These are phyloP conservation scores for Collybia nuda DNA, from an alignment of 768 basidiomycete species.

Conservation along the genomic window DNA sequence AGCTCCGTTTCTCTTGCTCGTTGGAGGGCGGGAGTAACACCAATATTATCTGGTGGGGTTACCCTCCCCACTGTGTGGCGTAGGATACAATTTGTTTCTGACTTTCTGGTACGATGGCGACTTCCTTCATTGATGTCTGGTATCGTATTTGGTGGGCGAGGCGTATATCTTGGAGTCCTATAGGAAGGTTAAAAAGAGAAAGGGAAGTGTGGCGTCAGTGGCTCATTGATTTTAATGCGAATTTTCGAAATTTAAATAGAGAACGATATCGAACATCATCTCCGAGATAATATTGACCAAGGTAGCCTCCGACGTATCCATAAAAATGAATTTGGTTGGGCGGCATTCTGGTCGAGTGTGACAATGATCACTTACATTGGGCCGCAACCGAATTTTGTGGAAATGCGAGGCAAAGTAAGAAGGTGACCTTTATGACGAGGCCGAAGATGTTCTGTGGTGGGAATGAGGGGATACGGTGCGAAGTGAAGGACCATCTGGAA, in stretches of 20 bases:
- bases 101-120: neutral
- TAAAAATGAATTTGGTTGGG: neutral
- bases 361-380: neutral
- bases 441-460: neutral
- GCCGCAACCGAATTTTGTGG: neutral
- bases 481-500: neutral
- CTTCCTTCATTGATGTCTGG: neutral
- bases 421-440: neutral
- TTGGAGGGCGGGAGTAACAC: neutral
- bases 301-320: too few relatives aligned
- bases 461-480: neutral
- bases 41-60: neutral
- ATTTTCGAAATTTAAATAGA: neutral
- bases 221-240: neutral
- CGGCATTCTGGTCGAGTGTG: neutral
- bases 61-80: neutral
- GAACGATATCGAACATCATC: too few relatives aligned
- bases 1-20: neutral
- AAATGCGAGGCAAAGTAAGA: neutral
- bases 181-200: neutral
- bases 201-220: slow-evolving; percentile 1
- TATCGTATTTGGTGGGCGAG: neutral
- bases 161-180: neutral
- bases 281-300: too few relatives aligned
- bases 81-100: neutral